Evolutionary conservation across 2,329 filamentous ascomycete species (phyloP), one percentile per base, ranked within the genome.

Genomic region (Alternaria angustiovoidea): DNA sequence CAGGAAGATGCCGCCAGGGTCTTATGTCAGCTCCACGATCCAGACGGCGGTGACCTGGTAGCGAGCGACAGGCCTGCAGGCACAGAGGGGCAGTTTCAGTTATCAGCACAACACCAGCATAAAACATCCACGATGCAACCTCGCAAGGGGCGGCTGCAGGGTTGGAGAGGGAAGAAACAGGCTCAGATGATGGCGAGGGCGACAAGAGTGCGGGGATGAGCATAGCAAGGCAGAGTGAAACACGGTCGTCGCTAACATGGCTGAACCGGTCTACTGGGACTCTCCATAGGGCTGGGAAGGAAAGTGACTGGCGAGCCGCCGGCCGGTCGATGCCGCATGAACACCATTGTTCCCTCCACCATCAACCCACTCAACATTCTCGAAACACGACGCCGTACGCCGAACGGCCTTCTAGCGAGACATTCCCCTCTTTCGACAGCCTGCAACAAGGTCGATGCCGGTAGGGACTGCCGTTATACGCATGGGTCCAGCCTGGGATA

Each of bases 201-300:
- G 64, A 64, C 64, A 57, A 67, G 64, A 63, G 52, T 58, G 63
- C 57, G 62, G 63, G 65, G 61, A 59, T 51, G 20, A 59, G 49
- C 39, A 47, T 58, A 57, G 46, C 46, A 49, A 61, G 61, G 53
- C 51, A 58, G 63, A 64, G 57, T 66, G 62, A 72, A 69, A 68
- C 63, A 71, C 58, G 62, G 59, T 63, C 54, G 48, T 61, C 56
- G 65, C 66, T 67, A 67, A 63, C 46, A 42, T 65, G 69, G 69
- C 63, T 47, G 65, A 66, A 68, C 72, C 72, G 62, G n/a, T 44
- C 28, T 34, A 42, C 51, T 59, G 72, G 62, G 56, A 59, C 43
- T 26, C 57, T 64, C 70, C 66, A 61, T 54, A 51, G 46, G 54
- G 61, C 59, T 66, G 70, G 67, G 62, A 61, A 54, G 42, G 39